phyloP scores from a whole-genome alignment of 2,329 filamentous ascomycete genomes.

The Venturia carpophila region DNA sequence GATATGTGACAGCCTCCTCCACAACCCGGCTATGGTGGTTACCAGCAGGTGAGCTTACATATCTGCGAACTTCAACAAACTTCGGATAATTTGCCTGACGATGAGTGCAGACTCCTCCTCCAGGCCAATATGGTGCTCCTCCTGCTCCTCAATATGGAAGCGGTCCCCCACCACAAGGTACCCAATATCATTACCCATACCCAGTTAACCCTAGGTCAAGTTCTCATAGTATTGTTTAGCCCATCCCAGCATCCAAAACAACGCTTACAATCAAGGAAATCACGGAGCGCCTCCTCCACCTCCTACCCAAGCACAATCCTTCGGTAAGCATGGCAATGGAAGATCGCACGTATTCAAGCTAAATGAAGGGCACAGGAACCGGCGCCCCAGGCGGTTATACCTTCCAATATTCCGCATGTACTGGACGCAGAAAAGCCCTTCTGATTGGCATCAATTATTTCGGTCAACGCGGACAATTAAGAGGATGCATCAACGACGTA shows the following conservation, averaged over 20 bases:
- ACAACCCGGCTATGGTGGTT: slow-evolving; percentile 37
- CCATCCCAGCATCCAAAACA: slow-evolving; percentile 39
- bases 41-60: slow-evolving; percentile 31
- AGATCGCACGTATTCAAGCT: slow-evolving; percentile 26
- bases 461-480: slow-evolving; percentile 77
- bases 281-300: slow-evolving; percentile 57
- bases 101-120: slow-evolving; percentile 38
- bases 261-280: slow-evolving; percentile 51
- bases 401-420: slow-evolving; percentile 89
- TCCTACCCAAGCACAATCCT: slow-evolving; percentile 46
- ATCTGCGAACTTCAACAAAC: background rate
- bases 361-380: slow-evolving; percentile 60
- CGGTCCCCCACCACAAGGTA: slow-evolving; percentile 19
- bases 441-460: slow-evolving; percentile 97
- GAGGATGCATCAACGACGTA: slow-evolving; percentile 95
- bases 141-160: slow-evolving; percentile 1
- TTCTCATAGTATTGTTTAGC: slow-evolving; percentile 17
- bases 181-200: slow-evolving; percentile 16
- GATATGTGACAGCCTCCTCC: slow-evolving; percentile 28
- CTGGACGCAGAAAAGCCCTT: slow-evolving; percentile 77
- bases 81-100: slow-evolving; percentile 21
- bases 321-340: slow-evolving; percentile 21
- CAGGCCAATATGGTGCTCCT: slow-evolving; percentile 41
- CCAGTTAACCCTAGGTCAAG: slow-evolving; percentile 20
- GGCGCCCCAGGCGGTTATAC: slow-evolving; percentile 73